A percentile compares a stretch with the other conserved stretches of the same genome.
These are phyloP conservation scores for Lunasporangiospora selenospora DNA, from an alignment of 192 early-diverging fungal species.

Conservation along the genomic window DNA sequence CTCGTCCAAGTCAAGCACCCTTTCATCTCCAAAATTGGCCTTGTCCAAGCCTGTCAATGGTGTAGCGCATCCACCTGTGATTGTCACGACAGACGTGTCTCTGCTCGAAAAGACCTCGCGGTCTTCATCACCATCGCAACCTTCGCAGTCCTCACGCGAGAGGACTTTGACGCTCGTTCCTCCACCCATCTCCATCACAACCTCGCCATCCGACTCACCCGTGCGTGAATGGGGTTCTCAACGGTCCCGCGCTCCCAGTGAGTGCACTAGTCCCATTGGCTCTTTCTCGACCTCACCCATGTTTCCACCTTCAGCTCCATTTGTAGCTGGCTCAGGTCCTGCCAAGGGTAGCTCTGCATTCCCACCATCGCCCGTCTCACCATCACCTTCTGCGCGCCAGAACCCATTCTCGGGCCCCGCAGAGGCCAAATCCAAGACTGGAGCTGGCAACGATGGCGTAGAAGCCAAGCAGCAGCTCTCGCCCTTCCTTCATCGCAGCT, in stretches of 20 bases:
- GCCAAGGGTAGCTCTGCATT: too few species aligned
- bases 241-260: neutral
- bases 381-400: constrained; percentile 20
- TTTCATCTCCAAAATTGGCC: constrained; percentile 19
- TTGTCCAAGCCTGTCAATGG: constrained; percentile 12
- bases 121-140: too few species aligned
- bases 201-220: constrained; percentile 5
- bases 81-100: too few species aligned
- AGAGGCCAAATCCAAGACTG: neutral
- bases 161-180: constrained; percentile 7
- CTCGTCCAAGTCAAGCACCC: neutral
- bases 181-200: constrained; percentile 29
- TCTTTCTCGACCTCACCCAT: constrained; percentile 29
- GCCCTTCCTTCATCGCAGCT: constrained; percentile 20
- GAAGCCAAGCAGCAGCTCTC: constrained; percentile 32
- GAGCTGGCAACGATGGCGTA: constrained; percentile 9
- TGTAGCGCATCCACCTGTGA: constrained; percentile 16
- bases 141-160: too few species aligned
- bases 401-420: constrained; percentile 13
- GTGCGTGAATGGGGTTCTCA: neutral
- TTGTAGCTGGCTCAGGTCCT: too few species aligned
- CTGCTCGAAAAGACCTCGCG: too few species aligned
- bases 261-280: constrained; percentile 8
- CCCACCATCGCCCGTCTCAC: constrained; percentile 26
- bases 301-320: constrained; percentile 21